Evolutionary conservation across 2,329 filamentous ascomycete species (phyloP).

Genomic region (Zasmidium angulare): DNA sequence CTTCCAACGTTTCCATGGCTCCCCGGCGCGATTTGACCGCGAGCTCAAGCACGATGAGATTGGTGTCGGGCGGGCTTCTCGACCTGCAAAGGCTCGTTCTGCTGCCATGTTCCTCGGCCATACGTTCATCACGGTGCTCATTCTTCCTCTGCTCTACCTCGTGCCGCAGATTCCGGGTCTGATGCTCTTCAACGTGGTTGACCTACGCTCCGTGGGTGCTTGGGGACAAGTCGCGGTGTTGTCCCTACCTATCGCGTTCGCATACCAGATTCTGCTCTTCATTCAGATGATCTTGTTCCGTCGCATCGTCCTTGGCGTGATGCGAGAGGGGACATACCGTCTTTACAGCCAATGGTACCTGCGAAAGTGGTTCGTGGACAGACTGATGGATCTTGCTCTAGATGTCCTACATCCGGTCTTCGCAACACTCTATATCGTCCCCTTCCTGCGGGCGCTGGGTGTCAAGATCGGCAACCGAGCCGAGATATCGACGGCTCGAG

Average conservation of each 20-base stretch:
- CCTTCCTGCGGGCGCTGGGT: conserved; percentile 23
- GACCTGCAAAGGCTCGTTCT: conserved; percentile 19
- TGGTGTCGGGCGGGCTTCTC: conserved; percentile 8
- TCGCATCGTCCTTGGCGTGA: conserved; percentile 15
- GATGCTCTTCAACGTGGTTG: conserved; percentile 20
- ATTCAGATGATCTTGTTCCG: conserved; percentile 22
- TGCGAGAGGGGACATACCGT: conserved; percentile 22
- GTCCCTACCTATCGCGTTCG: conserved; percentile 22
- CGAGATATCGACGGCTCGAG: conserved; percentile 25
- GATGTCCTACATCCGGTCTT: conserved; percentile 27
- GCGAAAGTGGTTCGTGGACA: conserved; percentile 26
- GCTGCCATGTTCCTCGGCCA: conserved; percentile 17
- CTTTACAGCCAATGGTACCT: conserved; percentile 24
- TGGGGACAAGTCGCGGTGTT: conserved; percentile 25
- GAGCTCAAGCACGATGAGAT: conserved; percentile 15
- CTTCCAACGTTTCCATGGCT: conserved; percentile 25
- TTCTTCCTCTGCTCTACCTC: conserved; percentile 22
- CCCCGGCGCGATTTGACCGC: conserved; percentile 23
- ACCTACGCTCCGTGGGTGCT: conserved; percentile 13
- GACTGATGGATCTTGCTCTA: conserved; percentile 27
- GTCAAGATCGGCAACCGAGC: conserved; percentile 27
- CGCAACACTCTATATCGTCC: conserved; percentile 27
- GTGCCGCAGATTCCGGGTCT: conserved; percentile 25
- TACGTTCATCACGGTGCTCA: conserved; percentile 14
- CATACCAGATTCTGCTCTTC: conserved; percentile 24